phyloP scores from a whole-genome alignment of 169 alveolate genomes.

The Plasmodium vinckei region DNA sequence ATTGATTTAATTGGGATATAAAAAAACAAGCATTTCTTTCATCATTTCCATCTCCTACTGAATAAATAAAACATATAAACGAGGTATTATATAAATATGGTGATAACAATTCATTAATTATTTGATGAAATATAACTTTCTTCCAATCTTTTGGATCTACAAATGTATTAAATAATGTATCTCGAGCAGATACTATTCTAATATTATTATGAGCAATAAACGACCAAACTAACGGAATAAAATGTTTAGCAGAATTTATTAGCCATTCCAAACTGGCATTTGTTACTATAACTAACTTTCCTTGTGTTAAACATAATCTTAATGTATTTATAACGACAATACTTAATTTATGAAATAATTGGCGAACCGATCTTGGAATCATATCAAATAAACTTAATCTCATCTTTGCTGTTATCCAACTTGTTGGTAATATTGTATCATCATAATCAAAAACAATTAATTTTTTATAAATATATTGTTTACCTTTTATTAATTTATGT shows the following conservation, averaged over 20 bases:
- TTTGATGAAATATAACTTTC: slow-evolving; percentile 83
- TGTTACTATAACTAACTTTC: slow-evolving; percentile 87
- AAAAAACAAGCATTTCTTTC: slow-evolving; percentile 91
- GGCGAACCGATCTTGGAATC: slow-evolving; percentile 76
- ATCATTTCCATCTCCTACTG: slow-evolving; percentile 91
- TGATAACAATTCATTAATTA: slow-evolving; percentile 84
- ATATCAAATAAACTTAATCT: slow-evolving; percentile 68
- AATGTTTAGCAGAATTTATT: slow-evolving; percentile 84
- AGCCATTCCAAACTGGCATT: slow-evolving; percentile 92
- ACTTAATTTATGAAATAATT: slow-evolving; percentile 82
- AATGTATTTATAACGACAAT: slow-evolving; percentile 82
- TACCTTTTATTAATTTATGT: background rate
- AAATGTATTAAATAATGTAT: slow-evolving; percentile 84
- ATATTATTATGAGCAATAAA: slow-evolving; percentile 84
- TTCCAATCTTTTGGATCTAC: slow-evolving; percentile 91
- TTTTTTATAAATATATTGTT: slow-evolving; percentile 76
- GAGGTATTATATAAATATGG: slow-evolving; percentile 80
- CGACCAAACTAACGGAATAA: slow-evolving; percentile 84
- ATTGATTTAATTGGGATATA: slow-evolving; percentile 81
- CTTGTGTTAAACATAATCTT: slow-evolving; percentile 79
- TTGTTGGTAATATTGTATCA: slow-evolving; percentile 90
- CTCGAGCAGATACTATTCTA: slow-evolving; percentile 89
- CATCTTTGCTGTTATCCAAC: slow-evolving; percentile 84
- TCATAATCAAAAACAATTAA: slow-evolving; percentile 89
- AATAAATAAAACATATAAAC: slow-evolving; percentile 83